Base-by-base conservation (phyloP, 257 asterid species). In the Petunia axillaris region DNA sequence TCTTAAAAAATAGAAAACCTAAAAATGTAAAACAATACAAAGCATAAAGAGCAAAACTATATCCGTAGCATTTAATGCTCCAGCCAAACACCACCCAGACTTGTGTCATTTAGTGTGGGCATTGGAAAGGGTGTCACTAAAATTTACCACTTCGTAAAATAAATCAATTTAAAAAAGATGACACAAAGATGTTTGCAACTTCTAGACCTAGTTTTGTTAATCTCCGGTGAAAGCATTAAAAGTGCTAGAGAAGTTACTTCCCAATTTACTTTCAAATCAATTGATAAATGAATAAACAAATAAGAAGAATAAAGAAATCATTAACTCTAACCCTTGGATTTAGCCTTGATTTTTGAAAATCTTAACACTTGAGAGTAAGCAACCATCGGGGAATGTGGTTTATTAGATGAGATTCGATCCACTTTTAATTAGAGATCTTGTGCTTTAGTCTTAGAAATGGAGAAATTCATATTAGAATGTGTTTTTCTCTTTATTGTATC, bases 321-420 rank as follows among this genome's bases (percentile, higher is more conserved):
- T 74, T 50, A 59, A 59, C 41, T 50, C 48, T 73, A 64, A 58
- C 13, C 86, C 92, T 71, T 87, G 64, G 97, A 92, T 92, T 88
- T 89, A 85, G 89, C 98, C 93, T 93, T 94, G 97, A 93, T 89
- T 89, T 92, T 78, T 90, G 73, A 82, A 86, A 85, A 81, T 78
- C 50, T 77, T 25, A 25, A 25, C 25, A 25, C 25, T 25, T 25
- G 25, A 25, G 25, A 25, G 25, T 25, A 25, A 25, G 25, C 25
- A 25, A 25, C 25, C 25, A 25, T 25, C 25, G 25, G 25, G 25
- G 25, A 25, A 25, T 25, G 25, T 25, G 25, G 25, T 25, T 25
- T 25, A 25, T 25, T 25, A 25, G 25, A 25, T 25, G 25, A 25
- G 25, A 25, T 25, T 25, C 25, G 25, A 25, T 25, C 25, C 25